phyloP scores from a whole-genome alignment of 139 green algal species.

The Chlamydomonas sp. region DNA sequence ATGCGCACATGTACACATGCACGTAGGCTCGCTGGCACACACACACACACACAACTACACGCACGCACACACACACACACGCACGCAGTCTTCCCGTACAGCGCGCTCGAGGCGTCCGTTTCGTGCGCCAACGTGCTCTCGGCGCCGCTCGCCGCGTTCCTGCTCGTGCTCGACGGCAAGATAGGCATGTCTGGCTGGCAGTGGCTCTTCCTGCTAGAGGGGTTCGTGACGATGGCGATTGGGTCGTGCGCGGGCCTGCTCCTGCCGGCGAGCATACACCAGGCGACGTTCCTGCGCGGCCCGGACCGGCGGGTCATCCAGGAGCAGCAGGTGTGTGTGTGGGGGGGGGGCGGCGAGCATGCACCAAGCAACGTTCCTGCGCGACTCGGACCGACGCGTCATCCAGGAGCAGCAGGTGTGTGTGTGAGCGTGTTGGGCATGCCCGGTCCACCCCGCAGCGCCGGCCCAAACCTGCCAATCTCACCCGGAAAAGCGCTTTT shows the following conservation, averaged over 20 bases:
- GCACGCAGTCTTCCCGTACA: constrained; percentile 26
- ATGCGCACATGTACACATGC: too few species aligned
- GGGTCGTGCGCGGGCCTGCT: neutral
- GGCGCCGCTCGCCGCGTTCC: constrained; percentile 52
- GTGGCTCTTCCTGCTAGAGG: constrained; percentile 59
- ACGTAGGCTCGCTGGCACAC: too few species aligned
- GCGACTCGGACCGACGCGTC: neutral
- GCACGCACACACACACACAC: too few species aligned
- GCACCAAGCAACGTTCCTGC: constrained; percentile 3
- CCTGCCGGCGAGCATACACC: neutral
- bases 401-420: constrained; percentile 14
- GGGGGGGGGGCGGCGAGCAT: neutral
- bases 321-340: constrained; percentile 12
- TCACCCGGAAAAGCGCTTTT: too few species aligned
- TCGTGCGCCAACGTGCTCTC: constrained; percentile 36
- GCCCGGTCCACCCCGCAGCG: too few species aligned
- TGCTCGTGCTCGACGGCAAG: constrained; percentile 36
- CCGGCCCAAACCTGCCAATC: too few species aligned
- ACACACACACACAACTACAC: too few species aligned
- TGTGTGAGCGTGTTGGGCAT: too few species aligned
- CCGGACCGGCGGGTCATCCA: constrained; percentile 6
- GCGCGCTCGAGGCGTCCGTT: constrained; percentile 36
- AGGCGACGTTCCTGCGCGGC: constrained; percentile 4
- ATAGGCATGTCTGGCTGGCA: constrained; percentile 47
- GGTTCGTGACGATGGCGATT: neutral